Percentiles rank a stretch among this genome's conserved stretches.
Evolutionary conservation across 164 flowering plant genomes (phyloP).

Genomic region (Houttuynia cordata): DNA sequence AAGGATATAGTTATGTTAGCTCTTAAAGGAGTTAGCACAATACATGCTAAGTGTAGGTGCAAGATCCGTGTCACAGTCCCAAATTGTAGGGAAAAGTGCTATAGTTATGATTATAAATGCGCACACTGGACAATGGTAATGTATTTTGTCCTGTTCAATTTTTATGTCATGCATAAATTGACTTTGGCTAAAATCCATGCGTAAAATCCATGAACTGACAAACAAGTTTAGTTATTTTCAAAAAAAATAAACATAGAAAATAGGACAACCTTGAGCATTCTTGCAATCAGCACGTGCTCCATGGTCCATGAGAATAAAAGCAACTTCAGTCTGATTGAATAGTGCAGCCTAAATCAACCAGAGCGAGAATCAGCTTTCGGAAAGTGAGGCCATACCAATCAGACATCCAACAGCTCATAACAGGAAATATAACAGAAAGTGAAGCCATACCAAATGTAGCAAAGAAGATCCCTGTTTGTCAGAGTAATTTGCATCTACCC

Average conservation of each 20-base stretch:
- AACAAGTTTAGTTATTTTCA: too few species aligned
- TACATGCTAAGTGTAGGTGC: too few species aligned
- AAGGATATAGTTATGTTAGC: too few species aligned
- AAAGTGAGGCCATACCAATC: conserved; percentile 1
- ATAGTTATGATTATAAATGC: neutral
- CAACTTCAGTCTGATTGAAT: conserved; percentile 81
- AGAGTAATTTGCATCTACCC: conserved; percentile 88
- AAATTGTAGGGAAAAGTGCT: neutral
- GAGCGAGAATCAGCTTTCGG: neutral
- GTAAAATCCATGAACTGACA: neutral
- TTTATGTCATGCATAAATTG: neutral
- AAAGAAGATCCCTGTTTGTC: conserved; percentile 90
- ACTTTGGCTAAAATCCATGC: neutral
- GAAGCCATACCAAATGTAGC: conserved; percentile 67
- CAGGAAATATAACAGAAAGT: neutral
- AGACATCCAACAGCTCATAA: neutral
- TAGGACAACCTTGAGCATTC: conserved; percentile 72
- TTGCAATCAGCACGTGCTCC: conserved; percentile 67
- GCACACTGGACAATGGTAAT: neutral
- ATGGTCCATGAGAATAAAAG: conserved; percentile 72
- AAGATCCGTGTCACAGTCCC: neutral
- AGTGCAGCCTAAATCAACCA: conserved; percentile 58
- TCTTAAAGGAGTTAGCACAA: too few species aligned
- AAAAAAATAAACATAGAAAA: neutral
- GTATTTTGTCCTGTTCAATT: neutral